Base-by-base conservation (phyloP, 805 yeast genomes). In the Barnettozyma populi region DNA sequence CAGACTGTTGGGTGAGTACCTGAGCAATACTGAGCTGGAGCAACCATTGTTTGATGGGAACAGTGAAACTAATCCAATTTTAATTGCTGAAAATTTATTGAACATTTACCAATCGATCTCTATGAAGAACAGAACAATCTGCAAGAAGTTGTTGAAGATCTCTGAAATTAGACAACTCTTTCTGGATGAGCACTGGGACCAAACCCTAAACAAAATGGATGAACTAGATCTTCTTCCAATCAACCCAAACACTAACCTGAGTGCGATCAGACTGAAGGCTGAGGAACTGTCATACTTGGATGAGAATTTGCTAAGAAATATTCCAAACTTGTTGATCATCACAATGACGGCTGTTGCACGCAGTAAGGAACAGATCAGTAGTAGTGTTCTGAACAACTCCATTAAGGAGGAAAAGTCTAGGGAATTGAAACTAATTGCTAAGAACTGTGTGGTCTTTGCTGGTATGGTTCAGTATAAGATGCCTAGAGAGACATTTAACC, bases 401-500 rank as follows among this genome's bases (percentile, higher is more conserved):
- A 70, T 76, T 11, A 77, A 76, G 49, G 75, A 72, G 37, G 79
- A 76, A 48, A 85, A 82, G 61, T 66, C 76, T 19, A 70, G 65
- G 3, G 76, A 79, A 37, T 68, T 88, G 59, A 72, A 73, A 44
- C 75, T 75, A 52, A 73, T 84, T 53, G 89, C 96, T 2, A 84
- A 81, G 64, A 89, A 89, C 65, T 86, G 96, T 65, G 89, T 90
- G 90, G 80, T 90, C 3, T 92, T 85, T 64, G 96, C 97, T 7
- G 98, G 97, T 51, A 85, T 92, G 82, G 84, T 90, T 34, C 95
- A 88, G 67, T 90, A 86, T 67, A 83, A 85, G 63, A 88, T 90
- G 95, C 95, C 97, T 8, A 69, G 75, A 47, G 95, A 88, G 57
- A 82, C 88, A 0, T 88, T 86, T 62, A 80, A 86, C 55, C 74